phyloP scores from a whole-genome alignment of 2,329 filamentous ascomycete species.

The Didymella arachidicola region DNA sequence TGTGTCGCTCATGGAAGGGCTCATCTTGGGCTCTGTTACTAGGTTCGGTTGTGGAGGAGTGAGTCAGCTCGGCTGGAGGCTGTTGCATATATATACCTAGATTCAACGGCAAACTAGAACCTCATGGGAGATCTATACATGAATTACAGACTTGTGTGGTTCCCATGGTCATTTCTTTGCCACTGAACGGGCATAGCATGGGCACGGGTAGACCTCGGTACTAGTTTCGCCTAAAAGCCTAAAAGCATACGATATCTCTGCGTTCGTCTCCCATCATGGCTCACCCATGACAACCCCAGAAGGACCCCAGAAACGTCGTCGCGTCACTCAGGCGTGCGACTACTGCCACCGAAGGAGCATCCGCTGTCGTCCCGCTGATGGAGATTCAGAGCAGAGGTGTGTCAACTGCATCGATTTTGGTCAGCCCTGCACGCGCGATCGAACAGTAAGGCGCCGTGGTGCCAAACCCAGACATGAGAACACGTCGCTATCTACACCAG shows the following conservation, averaged over 20 bases:
- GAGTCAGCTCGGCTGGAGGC: neutral
- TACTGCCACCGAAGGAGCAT: constrained; percentile 61
- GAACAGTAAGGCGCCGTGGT: constrained; percentile 11
- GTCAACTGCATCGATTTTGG: constrained; percentile 19
- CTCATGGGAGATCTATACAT: neutral
- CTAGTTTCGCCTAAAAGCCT: neutral
- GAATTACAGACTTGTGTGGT: neutral
- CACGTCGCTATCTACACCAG: neutral
- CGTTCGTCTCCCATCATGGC: neutral
- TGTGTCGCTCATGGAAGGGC: neutral
- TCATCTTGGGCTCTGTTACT: neutral
- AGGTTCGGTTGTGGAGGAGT: neutral
- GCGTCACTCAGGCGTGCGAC: constrained; percentile 44
- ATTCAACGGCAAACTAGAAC: neutral
- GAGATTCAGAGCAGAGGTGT: constrained; percentile 1
- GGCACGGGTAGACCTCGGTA: neutral
- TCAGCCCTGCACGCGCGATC: constrained; percentile 17
- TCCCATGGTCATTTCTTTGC: neutral
- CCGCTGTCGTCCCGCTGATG: constrained; percentile 48
- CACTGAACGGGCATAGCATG: neutral
- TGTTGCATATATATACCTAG: neutral
- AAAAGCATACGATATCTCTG: neutral
- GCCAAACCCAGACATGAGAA: neutral
- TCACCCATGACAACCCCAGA: neutral
- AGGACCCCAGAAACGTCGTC: neutral